Percentiles rank a stretch among this genome's conserved stretches.
These are phyloP conservation scores for Erodium texanum DNA, from an alignment of 441 rosid species.

Conservation along the genomic window DNA sequence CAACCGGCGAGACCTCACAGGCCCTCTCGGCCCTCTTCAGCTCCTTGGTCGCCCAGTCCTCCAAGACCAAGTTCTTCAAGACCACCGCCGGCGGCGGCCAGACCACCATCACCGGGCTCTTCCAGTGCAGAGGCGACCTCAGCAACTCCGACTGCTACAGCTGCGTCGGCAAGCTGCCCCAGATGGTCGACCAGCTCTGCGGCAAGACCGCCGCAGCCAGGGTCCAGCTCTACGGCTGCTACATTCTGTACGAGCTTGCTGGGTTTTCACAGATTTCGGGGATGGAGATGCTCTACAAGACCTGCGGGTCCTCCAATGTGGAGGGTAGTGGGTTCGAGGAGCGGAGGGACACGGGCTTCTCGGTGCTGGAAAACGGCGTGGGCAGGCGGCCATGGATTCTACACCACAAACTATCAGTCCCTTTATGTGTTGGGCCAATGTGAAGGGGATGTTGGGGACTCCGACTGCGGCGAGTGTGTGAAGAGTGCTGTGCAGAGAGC, in stretches of 20 bases:
- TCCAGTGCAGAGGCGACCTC: conserved; percentile 92
- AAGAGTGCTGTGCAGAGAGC: conserved; percentile 71
- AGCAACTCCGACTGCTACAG: conserved; percentile 62
- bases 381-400: conserved; percentile 63
- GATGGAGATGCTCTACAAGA: conserved; percentile 78
- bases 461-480: conserved; percentile 79
- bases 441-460: conserved; percentile 90
- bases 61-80: conserved; percentile 72
- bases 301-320: conserved; percentile 43
- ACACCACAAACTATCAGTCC: conserved; percentile 53
- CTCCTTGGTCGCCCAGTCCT: conserved; percentile 68
- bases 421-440: conserved; percentile 80
- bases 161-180: conserved; percentile 88
- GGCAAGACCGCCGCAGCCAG: conserved; percentile 70
- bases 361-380: conserved; percentile 58
- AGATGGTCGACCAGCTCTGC: conserved; percentile 56
- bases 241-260: conserved; percentile 69
- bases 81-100: conserved; percentile 70
- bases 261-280: conserved; percentile 86
- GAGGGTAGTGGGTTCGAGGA: conserved; percentile 82
- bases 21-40: conserved; percentile 79
- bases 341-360: conserved; percentile 80
- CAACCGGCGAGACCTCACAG: conserved; percentile 66
- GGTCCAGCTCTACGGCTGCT: conserved; percentile 82
- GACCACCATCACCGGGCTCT: conserved; percentile 71